These are phyloP conservation scores for Populus euphratica DNA, from an alignment of 345 rosid genomes.

Conservation along the genomic window DNA sequence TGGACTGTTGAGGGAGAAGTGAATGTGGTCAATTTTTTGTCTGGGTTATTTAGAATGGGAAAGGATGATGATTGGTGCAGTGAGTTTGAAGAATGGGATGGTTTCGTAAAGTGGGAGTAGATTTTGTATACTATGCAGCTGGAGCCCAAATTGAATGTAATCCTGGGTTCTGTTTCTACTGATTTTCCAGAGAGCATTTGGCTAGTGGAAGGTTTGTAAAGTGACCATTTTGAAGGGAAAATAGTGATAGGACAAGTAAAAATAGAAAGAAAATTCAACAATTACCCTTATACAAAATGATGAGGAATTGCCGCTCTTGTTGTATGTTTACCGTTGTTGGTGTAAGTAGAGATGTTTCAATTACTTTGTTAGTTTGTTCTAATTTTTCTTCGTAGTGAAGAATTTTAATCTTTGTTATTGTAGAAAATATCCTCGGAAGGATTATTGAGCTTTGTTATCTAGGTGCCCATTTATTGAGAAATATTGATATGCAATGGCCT, in stretches of 20 bases:
- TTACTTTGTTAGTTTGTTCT: too few relatives aligned
- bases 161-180: background rate
- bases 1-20: slow-evolving; percentile 1
- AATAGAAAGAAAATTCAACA: background rate
- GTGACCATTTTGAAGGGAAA: slow-evolving; percentile 8
- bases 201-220: slow-evolving; percentile 9
- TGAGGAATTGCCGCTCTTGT: background rate
- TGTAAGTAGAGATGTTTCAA: too few relatives aligned
- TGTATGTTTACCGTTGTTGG: background rate
- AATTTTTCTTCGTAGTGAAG: too few relatives aligned
- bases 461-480: too few relatives aligned
- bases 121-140: slow-evolving; percentile 15
- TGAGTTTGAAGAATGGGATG: background rate
- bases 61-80: background rate
- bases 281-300: background rate
- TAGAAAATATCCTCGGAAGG: too few relatives aligned
- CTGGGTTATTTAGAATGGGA: background rate
- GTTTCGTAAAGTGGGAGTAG: slow-evolving; percentile 6
- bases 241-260: background rate
- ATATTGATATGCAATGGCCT: too few relatives aligned
- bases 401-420: too few relatives aligned
- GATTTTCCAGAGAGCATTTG: slow-evolving; percentile 2
- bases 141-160: slow-evolving; percentile 16
- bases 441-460: too few relatives aligned
- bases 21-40: background rate